Base-by-base conservation (phyloP, 2,329 filamentous ascomycete genomes). In the Colletotrichum shisoi region DNA sequence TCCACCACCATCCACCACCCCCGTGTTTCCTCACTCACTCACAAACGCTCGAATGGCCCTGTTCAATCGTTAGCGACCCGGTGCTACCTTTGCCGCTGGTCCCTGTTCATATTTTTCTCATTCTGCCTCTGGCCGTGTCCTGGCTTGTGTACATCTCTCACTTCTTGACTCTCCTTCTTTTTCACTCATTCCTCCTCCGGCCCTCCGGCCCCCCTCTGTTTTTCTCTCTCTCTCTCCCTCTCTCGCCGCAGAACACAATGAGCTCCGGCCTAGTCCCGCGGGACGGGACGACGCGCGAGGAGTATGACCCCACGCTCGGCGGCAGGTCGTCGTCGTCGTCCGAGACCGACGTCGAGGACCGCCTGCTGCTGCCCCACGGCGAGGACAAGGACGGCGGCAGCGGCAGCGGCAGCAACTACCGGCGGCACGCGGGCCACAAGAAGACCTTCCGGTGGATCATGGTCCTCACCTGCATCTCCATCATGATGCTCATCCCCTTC, bases 371-470 rank as follows among this genome's bases (percentile, higher is more conserved):
- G 53, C 61, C 59, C 4, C 15, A 49, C 44, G 62, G 49, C 53
- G 57, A 60, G 11, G 64, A 64, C 54, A 67, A 67, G 56, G 37
- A 45, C 27, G 27, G 27, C 27, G 27, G 27, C 27, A 3, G 27
- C 27, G 27, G 27, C 7, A 31, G 7, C 6, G 8, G 27, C 7
- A 31, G 2, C 11, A 39, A 27, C 48, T 60, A 54, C 49, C 42
- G 56, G 12, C 64, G 64, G 9, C 44, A 63, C 31, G 61, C 61
- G 1, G 54, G 64, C 24, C 53, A 24, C 21, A 58, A 51, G 49
- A 64, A 49, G 49, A 64, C 64, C 3, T 67, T 67, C 37, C 51
- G 57, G 56, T 67, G 64, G 64, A 67, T 67, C 37, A 44, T 67
- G 42, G 37, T 27, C 5, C 64, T 67, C 42, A 67, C 64, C 24